Evolutionary conservation across 2,329 filamentous ascomycete species (phyloP), one percentile per base, ranked within the genome.

Genomic region (Aspergillus fischeri): DNA sequence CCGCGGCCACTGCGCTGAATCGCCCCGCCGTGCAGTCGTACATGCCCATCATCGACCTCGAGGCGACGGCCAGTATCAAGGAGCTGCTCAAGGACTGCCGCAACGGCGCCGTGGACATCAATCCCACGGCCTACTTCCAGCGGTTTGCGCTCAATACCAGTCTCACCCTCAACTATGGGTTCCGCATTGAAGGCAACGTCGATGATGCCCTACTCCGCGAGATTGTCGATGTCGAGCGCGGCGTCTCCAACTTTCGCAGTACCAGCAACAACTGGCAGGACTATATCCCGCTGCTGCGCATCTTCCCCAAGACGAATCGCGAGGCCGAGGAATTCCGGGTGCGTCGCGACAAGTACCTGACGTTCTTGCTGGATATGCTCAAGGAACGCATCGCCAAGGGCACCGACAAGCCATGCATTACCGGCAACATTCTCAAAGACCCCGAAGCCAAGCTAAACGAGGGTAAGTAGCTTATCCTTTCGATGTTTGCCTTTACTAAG

Each of bases 251-350:
- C 65, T 88, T 92, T 68, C 78, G 90, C 50, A 89, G 85, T 27
- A 93, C 89, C 0, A 90, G 87, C 65, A 91, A 92, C 68, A 93
- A 93, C 70, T 90, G 88, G 85, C 88, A 91, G 67, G 90, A 94
- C 67, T 93, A 93, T 63, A 84, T 94, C n/a, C 89, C 90, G 0
- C 66, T 92, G 4, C 70, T 94, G 59, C 81, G 90, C 28, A 71
- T 91, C 2, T 81, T 84, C 62, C 82, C 86, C 2, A 83, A 79
- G 32, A 81, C 81, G 61, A 91, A 85, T 65, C 78, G 78, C 2
- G 81, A 85, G 51, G 88, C 89, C 0, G 75, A 81, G 7, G 83
- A 86, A 59, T 90, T 86, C 73, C 83, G 89, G 41, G 76, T 77
- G n/a, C 80, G 90, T 21, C 80, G 90, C 52, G 89, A 91, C 61